Evolutionary conservation across 192 early-diverging fungal genomes (phyloP).

Genomic region (Rhizophagus sp.): DNA sequence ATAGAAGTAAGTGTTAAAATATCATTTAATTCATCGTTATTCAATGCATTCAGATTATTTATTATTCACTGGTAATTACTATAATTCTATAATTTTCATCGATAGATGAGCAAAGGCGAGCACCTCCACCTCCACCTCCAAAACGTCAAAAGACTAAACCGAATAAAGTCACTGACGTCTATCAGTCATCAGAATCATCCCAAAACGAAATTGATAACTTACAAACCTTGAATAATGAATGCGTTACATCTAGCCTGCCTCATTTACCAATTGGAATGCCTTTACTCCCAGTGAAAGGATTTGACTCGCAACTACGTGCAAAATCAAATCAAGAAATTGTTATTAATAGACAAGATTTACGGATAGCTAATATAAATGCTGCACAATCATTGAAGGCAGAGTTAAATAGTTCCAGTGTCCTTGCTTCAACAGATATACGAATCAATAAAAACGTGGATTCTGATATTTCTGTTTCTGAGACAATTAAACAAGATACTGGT

Average conservation of each 20-base stretch:
- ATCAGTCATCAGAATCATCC: not conserved
- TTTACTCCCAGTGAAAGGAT: slow-evolving; percentile 17
- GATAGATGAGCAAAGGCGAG: slow-evolving; percentile 38
- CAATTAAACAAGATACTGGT: slow-evolving; percentile 31
- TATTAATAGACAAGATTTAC: slow-evolving; percentile 36
- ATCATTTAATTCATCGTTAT: too few species aligned
- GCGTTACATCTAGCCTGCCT: not conserved
- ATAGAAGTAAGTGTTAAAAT: slow-evolving; percentile 28
- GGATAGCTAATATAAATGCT: slow-evolving; percentile 56
- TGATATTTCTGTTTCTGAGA: slow-evolving; percentile 38
- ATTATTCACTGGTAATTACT: not conserved
- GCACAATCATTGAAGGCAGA: slow-evolving; percentile 67
- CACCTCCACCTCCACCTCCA: not conserved
- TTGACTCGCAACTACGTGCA: slow-evolving; percentile 10
- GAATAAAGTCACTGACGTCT: not conserved
- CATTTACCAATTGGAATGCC: slow-evolving; percentile 14
- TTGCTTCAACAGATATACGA: not conserved
- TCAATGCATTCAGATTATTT: too few species aligned
- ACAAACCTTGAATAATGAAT: not conserved
- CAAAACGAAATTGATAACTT: not conserved
- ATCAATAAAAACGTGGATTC: slow-evolving; percentile 38
- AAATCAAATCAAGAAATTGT: slow-evolving; percentile 51
- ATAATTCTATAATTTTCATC: not conserved
- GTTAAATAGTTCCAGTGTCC: slow-evolving; percentile 40
- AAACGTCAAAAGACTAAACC: not conserved